A percentile compares a stretch with the other conserved stretches of the same genome.
Evolutionary conservation across 2,329 filamentous ascomycete species (phyloP).

Genomic region (Thelonectria blattea): DNA sequence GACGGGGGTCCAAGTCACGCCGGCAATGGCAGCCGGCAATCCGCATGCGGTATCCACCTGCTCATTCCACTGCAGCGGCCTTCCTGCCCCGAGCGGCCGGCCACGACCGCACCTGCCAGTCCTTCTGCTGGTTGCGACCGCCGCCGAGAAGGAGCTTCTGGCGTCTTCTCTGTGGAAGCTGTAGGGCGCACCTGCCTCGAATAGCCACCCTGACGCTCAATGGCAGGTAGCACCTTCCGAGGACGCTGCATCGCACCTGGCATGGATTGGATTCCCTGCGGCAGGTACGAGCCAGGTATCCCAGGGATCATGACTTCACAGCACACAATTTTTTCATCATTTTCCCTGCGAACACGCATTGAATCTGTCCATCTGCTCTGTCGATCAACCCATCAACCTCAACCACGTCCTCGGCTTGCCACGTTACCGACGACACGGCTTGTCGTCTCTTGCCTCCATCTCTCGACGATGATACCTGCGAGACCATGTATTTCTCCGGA

Average conservation of each 20-base stretch:
- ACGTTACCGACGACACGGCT: background rate
- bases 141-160: background rate
- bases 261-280: background rate
- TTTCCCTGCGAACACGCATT: background rate
- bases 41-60: conserved; percentile 29
- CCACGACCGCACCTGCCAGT: conserved; percentile 19
- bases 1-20: conserved; percentile 21
- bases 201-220: background rate
- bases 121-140: background rate
- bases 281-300: background rate
- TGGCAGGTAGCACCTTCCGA: background rate
- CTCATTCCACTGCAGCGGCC: conserved; percentile 23
- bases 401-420: background rate
- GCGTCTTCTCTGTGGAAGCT: background rate
- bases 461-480: background rate
- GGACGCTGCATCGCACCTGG: no score
- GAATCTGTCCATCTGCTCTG: background rate
- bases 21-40: conserved; percentile 30
- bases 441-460: background rate
- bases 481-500: background rate
- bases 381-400: background rate
- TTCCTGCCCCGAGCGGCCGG: conserved; percentile 28
- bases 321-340: background rate
- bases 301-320: background rate
- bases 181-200: background rate